Base-by-base conservation (phyloP, 1,284 basidiomycete species). In the Inonotus obliquus region DNA sequence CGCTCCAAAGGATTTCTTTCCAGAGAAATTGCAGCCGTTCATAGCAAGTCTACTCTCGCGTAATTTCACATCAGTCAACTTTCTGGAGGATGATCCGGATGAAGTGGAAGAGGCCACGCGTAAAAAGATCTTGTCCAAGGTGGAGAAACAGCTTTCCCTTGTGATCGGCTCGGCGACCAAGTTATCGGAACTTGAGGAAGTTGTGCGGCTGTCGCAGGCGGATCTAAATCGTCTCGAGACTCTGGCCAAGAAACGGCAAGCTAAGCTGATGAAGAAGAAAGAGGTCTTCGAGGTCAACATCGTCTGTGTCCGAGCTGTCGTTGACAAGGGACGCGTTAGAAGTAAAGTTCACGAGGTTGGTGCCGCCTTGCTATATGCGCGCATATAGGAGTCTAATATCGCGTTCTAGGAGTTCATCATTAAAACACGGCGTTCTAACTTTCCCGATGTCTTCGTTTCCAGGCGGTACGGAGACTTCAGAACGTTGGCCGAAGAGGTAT, bases 401-500 rank as follows among this genome's bases (percentile, higher is more conserved):
- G 52, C 29, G 23, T 41, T 10, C 49, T 68, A 95, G 91, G 96
- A 98, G 79, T 99, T 99, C 72, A 86, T 99, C 68, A 87, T 99
- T 39, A 85, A 93, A 32, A 99, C 96, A 0, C 82, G 88, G 13
- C 80, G 93, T 37, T 81, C 85, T 2, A 81, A 84, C 11, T 81
- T 82, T 63, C 79, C 79, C 1, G 94, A 97, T 67, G 82, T 94
- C 3, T 95, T 86, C 71, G 96, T 98, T 2, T 92, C 94, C 0
- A 83, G 97, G 62, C 81, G 97, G 65, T 96, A 99, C 71, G 96
- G 96, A 13, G 96, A 99, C 71, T 98, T 99, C 74, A 88, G 81
- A 68, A 89, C 93, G 2, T 80, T 98, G 19, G 86, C 89, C 1
- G 83, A 88, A 59, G 92, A 96, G 78, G 93, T 91, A 65, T 48